phyloP scores from a whole-genome alignment of 441 rosid species.

The Isatis lusitanica region DNA sequence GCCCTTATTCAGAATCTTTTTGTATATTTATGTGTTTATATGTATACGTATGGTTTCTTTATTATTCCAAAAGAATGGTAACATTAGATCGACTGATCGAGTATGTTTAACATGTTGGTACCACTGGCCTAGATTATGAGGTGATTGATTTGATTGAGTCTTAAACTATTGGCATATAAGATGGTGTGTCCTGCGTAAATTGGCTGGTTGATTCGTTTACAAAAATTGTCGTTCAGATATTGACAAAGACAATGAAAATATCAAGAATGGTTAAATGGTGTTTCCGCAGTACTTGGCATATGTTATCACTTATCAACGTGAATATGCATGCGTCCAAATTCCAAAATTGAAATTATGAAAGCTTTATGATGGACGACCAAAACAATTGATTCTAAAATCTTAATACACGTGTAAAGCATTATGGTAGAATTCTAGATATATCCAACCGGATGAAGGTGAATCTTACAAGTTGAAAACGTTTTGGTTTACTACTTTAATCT shows the following conservation, averaged over 20 bases:
- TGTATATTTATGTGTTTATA: neutral
- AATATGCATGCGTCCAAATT: neutral
- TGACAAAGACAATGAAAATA: neutral
- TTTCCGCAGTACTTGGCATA: neutral
- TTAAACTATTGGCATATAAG: neutral
- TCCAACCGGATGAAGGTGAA: neutral
- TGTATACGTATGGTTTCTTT: neutral
- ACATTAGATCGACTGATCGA: too few relatives aligned
- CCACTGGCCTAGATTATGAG: neutral
- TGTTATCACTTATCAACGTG: neutral
- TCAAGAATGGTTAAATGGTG: neutral
- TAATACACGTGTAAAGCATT: neutral
- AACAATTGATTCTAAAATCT: neutral
- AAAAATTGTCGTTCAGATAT: neutral
- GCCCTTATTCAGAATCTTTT: too few relatives aligned
- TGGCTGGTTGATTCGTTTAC: neutral
- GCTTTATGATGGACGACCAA: neutral
- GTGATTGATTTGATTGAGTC: neutral
- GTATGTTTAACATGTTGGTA: neutral
- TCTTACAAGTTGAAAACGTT: neutral
- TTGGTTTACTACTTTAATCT: neutral
- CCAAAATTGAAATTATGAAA: neutral
- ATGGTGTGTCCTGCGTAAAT: neutral
- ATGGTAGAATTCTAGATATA: neutral
- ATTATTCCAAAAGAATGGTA: neutral